A percentile compares a stretch with the other conserved stretches of the same genome.
Evolutionary conservation across 2,329 filamentous ascomycete genomes (phyloP).

Genomic region (Monosporascus sp.): DNA sequence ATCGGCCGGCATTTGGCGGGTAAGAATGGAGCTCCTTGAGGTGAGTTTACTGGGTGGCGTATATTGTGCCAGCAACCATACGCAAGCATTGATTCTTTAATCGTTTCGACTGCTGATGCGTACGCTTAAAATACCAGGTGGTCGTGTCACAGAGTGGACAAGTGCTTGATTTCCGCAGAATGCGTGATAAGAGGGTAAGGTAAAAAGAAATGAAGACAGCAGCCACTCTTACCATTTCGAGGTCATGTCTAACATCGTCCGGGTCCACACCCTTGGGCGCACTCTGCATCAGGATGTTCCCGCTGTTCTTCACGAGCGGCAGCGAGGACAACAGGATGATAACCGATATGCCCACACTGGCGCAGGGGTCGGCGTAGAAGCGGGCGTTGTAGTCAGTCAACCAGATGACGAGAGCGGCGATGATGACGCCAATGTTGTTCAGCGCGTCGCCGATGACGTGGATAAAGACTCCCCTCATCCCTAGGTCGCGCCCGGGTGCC

Average conservation of each 20-base stretch:
- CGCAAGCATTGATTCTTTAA: too few relatives aligned
- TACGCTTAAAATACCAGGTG: too few relatives aligned
- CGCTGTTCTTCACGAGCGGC: slow-evolving; percentile 57
- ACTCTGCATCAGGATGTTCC: slow-evolving; percentile 63
- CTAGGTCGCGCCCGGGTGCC: slow-evolving; percentile 52
- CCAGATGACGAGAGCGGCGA: slow-evolving; percentile 66
- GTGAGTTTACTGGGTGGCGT: too few relatives aligned
- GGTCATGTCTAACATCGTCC: slow-evolving; percentile 61
- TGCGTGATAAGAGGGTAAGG: too few relatives aligned
- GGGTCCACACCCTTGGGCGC: slow-evolving; percentile 55
- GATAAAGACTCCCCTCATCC: slow-evolving; percentile 64
- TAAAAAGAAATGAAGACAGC: too few relatives aligned
- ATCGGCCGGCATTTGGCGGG: too few relatives aligned
- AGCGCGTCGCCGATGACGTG: slow-evolving; percentile 69
- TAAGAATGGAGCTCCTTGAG: too few relatives aligned
- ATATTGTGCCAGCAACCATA: too few relatives aligned
- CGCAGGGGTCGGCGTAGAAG: slow-evolving; percentile 68
- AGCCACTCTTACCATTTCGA: slow-evolving; percentile 49
- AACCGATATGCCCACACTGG: slow-evolving; percentile 64
- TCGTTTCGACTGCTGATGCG: too few relatives aligned
- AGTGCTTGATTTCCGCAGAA: too few relatives aligned
- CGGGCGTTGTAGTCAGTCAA: slow-evolving; percentile 49
- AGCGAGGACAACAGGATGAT: slow-evolving; percentile 64
- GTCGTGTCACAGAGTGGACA: too few relatives aligned
- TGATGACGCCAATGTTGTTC: slow-evolving; percentile 72